phyloP scores from a whole-genome alignment of 345 rosid species.

The Corymbia maculata region DNA sequence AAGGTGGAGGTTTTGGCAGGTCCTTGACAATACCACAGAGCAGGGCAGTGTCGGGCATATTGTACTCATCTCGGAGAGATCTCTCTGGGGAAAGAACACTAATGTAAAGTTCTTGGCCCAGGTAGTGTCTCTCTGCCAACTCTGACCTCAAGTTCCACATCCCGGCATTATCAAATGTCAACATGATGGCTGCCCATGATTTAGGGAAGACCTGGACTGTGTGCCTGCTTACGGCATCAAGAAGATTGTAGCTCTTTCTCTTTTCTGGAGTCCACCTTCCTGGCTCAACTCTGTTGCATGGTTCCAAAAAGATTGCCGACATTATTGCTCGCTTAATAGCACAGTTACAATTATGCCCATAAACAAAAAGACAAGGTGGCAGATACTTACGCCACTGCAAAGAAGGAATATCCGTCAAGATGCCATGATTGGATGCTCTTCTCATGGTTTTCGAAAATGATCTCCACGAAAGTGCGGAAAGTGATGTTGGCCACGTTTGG shows the following conservation, averaged over 20 bases:
- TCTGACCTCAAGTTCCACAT: conserved; percentile 45
- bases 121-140: conserved; percentile 20
- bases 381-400: conserved; percentile 25
- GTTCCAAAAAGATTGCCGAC: neutral
- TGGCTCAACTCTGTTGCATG: conserved; percentile 4
- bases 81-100: conserved; percentile 16
- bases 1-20: conserved; percentile 5
- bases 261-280: conserved; percentile 12
- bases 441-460: conserved; percentile 28
- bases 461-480: conserved; percentile 19
- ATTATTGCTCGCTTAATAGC: neutral
- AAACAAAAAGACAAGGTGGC: neutral
- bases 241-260: conserved; percentile 1
- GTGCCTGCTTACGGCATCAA: conserved; percentile 10
- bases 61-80: conserved; percentile 9
- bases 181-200: conserved; percentile 35
- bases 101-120: conserved; percentile 31
- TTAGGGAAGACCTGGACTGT: conserved; percentile 21
- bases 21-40: conserved; percentile 4
- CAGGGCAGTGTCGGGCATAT: conserved; percentile 1
- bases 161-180: conserved; percentile 34
- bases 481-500: conserved; percentile 16
- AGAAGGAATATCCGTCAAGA: conserved; percentile 43
- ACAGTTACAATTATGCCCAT: neutral
- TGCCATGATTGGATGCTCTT: conserved; percentile 30